Evolutionary conservation across 305 asterid genomes (phyloP).

Genomic region (Petunia hybrid): DNA sequence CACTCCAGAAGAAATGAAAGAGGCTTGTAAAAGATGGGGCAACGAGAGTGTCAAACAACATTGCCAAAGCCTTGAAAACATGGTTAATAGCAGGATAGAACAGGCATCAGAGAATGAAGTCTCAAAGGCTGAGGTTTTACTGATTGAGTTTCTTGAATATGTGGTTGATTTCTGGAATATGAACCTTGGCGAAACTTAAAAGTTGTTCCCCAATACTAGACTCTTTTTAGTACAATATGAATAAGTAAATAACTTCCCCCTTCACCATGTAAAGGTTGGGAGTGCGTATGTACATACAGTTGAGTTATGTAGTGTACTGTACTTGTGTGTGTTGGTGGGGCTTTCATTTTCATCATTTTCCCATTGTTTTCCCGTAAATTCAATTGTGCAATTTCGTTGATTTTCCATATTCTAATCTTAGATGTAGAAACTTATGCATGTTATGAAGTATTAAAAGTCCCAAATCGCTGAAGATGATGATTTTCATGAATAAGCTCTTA

Average conservation of each 20-base stretch:
- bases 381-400: too few relatives aligned
- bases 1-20: constrained; percentile 21
- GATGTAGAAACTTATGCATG: too few relatives aligned
- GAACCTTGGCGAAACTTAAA: not conserved
- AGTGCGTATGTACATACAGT: too few relatives aligned
- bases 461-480: too few relatives aligned
- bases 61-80: constrained; percentile 10
- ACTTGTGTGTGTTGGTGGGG: not conserved
- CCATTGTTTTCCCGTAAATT: not conserved
- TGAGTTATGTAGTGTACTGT: not conserved
- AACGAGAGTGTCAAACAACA: not conserved
- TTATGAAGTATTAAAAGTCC: too few relatives aligned
- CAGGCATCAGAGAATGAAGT: not conserved
- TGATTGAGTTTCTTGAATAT: constrained; percentile 20
- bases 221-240: too few relatives aligned
- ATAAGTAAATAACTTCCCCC: not conserved
- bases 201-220: not conserved
- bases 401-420: too few relatives aligned
- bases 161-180: constrained; percentile 16
- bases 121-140: not conserved
- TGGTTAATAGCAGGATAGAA: not conserved
- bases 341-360: not conserved
- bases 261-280: not conserved
- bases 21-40: constrained; percentile 1
- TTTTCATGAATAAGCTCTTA: too few relatives aligned